Evolutionary conservation across 2,329 filamentous ascomycete genomes (phyloP), one percentile per base, ranked within the genome.

Genomic region (Claviceps purpurea): DNA sequence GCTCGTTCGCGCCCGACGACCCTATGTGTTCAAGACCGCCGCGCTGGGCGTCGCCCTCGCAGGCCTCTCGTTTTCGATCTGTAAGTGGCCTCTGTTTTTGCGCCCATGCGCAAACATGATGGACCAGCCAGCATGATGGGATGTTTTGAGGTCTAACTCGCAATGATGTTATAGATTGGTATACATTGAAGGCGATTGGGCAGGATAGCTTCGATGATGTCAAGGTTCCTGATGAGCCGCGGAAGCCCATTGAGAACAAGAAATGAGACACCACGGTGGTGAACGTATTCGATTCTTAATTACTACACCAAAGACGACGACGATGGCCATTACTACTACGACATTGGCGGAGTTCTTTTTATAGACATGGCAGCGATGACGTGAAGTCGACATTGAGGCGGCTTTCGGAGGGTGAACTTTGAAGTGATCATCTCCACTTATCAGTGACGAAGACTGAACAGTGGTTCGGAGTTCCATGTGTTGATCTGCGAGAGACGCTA

Each of bases 191-290:
- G 58, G 89, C 88, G 51, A 87, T 98, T 64, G 89, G 91, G 44
- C 93, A 97, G 70, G 93, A 97, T 68, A 88, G 96, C 59, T 98
- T 98, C 72, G 87, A 90, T 53, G 93, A 98, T 65, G 90, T 97
- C 61, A 84, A 89, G 65, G 84, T 97, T 40, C 93, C 93, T 30
- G 86, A 88, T 65, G 74, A 78, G 50, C 84, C 87, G 47, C 67
- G 70, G 49, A 70, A 75, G 54, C 67, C 72, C n/a, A 62, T 70
- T 70, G 45, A 54, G 63, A 58, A 56, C 11, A 26, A 41, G 30
- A 8, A 39, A 30, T 14, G 8, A 39, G 18, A 13, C 1, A 37
- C 10, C 10, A 4, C 3, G 1, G 30, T 34, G 30, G 30, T 34
- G 30, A 11, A 11, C 30, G 30, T 34, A 34, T 11, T 11, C 10